Conservation (phyloP, 1,284 basidiomycete genomes). For the Phlebopus sp. region DNA sequence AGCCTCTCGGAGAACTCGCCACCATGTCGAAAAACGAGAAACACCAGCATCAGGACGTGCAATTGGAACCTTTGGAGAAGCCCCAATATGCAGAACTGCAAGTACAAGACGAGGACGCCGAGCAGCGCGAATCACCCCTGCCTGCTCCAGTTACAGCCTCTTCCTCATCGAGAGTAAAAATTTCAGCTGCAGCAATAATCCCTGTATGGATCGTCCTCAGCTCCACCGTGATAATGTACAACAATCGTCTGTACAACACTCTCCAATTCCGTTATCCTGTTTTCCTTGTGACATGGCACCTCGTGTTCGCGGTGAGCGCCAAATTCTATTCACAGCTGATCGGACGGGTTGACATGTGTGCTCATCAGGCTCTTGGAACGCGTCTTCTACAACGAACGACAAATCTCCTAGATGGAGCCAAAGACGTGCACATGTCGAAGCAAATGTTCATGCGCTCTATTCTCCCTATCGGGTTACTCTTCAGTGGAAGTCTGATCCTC, state of each 20-base stretch:
- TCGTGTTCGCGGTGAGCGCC: slow-evolving; percentile 72
- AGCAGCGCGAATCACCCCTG: slow-evolving; percentile 1
- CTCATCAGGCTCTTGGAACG: slow-evolving; percentile 76
- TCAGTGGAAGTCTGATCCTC: slow-evolving; percentile 88
- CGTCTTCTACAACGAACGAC: slow-evolving; percentile 89
- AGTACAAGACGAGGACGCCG: slow-evolving; percentile 17
- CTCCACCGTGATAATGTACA: slow-evolving; percentile 94
- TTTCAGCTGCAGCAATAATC: slow-evolving; percentile 69
- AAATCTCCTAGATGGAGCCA: slow-evolving; percentile 82
- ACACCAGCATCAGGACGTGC: slow-evolving; percentile 4
- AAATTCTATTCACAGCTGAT: background rate
- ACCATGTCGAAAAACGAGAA: slow-evolving; percentile 26
- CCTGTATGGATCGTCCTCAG: slow-evolving; percentile 90
- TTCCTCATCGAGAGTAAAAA: slow-evolving; percentile 20
- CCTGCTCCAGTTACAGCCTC: slow-evolving; percentile 19
- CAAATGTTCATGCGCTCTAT: slow-evolving; percentile 86
- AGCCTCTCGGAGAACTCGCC: no score
- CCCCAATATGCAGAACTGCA: slow-evolving; percentile 18
- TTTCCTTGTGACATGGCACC: slow-evolving; percentile 86
- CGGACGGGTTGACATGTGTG: slow-evolving; percentile 1
- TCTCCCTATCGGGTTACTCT: slow-evolving; percentile 89
- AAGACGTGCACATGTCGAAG: slow-evolving; percentile 83
- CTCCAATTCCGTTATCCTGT: slow-evolving; percentile 85
- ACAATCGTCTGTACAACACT: slow-evolving; percentile 88
- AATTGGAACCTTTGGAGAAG: slow-evolving; percentile 15